phyloP scores from a whole-genome alignment of 495 filamentous ascomycete species.

The Daldinia grandis region DNA sequence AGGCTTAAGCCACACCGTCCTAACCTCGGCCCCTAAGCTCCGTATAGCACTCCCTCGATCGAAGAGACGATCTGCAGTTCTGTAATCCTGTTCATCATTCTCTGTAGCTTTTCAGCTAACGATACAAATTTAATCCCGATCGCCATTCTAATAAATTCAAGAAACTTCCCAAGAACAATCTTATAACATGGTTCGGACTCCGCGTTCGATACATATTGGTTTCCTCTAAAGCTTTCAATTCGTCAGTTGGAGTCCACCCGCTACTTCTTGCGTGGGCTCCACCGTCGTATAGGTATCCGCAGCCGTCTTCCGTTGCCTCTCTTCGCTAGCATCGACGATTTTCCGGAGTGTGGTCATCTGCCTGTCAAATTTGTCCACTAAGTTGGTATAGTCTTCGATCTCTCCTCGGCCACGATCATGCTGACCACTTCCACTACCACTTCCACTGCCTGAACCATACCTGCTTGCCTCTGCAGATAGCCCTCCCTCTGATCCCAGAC shows the following conservation, averaged over 20 bases:
- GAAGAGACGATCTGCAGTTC: conserved; percentile 24
- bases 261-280: conserved; percentile 9
- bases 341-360: conserved; percentile 64
- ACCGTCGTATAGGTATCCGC: conserved; percentile 3
- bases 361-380: conserved; percentile 74
- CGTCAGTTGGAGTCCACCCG: not conserved
- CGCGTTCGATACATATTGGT: conserved; percentile 2
- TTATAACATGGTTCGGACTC: not conserved
- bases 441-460: conserved; percentile 43
- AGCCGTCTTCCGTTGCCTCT: conserved; percentile 44
- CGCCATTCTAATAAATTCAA: conserved; percentile 14
- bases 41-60: conserved; percentile 21
- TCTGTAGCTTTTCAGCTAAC: conserved; percentile 7
- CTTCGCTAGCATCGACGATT: conserved; percentile 57
- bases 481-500: conserved; percentile 38
- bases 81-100: conserved; percentile 36
- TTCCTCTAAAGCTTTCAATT: conserved; percentile 2
- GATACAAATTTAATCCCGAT: conserved; percentile 18
- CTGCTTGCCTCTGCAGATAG: conserved; percentile 39
- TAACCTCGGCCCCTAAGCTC: conserved; percentile 4
- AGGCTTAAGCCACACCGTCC: conserved; percentile 11
- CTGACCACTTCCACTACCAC: conserved; percentile 46
- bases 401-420: conserved; percentile 47
- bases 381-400: conserved; percentile 56
- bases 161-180: conserved; percentile 5